Conservation (phyloP, 2,329 filamentous ascomycete genomes). For the Aspergillus quadricinctus region DNA sequence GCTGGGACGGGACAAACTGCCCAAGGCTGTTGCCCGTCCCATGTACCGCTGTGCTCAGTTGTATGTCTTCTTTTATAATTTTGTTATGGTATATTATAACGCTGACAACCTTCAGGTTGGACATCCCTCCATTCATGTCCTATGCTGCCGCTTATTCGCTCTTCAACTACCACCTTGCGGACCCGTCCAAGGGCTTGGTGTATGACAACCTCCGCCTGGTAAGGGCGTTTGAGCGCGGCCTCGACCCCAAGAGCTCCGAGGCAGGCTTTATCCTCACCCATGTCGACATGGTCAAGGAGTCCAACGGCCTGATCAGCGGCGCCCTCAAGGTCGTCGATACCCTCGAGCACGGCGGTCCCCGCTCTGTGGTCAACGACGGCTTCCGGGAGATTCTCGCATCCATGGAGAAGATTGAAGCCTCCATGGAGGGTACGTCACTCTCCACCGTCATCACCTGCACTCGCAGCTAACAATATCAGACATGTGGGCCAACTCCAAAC, state of each 20-base stretch:
- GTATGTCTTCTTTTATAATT: constrained; percentile 56
- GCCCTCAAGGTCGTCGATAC: constrained; percentile 63
- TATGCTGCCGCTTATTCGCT: constrained; percentile 63
- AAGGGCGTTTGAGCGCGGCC: constrained; percentile 84
- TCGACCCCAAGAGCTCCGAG: constrained; percentile 82
- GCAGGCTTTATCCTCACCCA: constrained; percentile 95
- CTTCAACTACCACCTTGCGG: constrained; percentile 60
- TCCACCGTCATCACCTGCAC: background rate
- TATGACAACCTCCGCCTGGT: constrained; percentile 72
- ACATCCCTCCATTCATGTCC: constrained; percentile 91
- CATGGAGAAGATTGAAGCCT: constrained; percentile 66
- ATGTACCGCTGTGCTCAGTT: constrained; percentile 80
- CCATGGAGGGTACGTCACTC: constrained; percentile 64
- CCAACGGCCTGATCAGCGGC: constrained; percentile 70
- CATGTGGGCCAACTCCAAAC: constrained; percentile 90
- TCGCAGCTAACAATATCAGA: constrained; percentile 37
- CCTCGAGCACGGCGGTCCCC: constrained; percentile 46
- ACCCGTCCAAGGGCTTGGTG: constrained; percentile 49
- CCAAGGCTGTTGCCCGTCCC: constrained; percentile 69
- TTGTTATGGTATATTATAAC: background rate
- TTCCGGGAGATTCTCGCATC: constrained; percentile 59
- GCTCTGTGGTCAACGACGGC: constrained; percentile 60
- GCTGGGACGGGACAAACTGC: constrained; percentile 68
- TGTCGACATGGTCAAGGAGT: constrained; percentile 90
- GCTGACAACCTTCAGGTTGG: constrained; percentile 44